Conservation (phyloP, 23 red algal species). For the Rhodosorus marinus region DNA sequence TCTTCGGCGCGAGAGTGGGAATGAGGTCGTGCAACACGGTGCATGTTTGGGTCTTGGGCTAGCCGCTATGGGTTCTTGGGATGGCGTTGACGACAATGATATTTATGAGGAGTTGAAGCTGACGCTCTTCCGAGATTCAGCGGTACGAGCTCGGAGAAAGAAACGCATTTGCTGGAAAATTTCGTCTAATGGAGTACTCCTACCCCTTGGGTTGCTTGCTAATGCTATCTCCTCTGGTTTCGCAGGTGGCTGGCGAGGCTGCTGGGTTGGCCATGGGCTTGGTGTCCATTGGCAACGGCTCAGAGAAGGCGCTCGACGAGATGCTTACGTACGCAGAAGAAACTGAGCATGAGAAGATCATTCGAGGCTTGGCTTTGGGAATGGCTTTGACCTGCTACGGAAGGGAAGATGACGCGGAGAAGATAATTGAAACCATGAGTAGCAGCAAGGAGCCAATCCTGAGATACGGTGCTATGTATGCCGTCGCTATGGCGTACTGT, state of each 20-base stretch:
- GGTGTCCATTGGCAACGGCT: constrained; percentile 50
- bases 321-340: constrained; percentile 83
- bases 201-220: no score
- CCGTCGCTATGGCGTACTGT: constrained; percentile 83
- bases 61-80: constrained; percentile 48
- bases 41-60: constrained; percentile 89
- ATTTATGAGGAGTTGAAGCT: constrained; percentile 79
- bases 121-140: constrained; percentile 71
- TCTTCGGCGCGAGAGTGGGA: constrained; percentile 42
- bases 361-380: constrained; percentile 70
- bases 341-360: constrained; percentile 92
- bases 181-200: no score
- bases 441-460: constrained; percentile 48
- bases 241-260: constrained; percentile 85
- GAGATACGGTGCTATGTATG: constrained; percentile 74
- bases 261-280: constrained; percentile 88
- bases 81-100: constrained; percentile 55
- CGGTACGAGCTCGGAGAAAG: no score
- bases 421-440: constrained; percentile 48
- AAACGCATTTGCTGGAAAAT: no score
- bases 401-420: constrained; percentile 64
- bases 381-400: constrained; percentile 68
- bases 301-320: constrained; percentile 39
- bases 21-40: constrained; percentile 96
- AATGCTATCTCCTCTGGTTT: no score